A percentile compares a stretch with the other conserved stretches of the same genome.
These are phyloP conservation scores for Kodamaea kaohsiungensis DNA, from an alignment of 805 yeast species.

Conservation along the genomic window DNA sequence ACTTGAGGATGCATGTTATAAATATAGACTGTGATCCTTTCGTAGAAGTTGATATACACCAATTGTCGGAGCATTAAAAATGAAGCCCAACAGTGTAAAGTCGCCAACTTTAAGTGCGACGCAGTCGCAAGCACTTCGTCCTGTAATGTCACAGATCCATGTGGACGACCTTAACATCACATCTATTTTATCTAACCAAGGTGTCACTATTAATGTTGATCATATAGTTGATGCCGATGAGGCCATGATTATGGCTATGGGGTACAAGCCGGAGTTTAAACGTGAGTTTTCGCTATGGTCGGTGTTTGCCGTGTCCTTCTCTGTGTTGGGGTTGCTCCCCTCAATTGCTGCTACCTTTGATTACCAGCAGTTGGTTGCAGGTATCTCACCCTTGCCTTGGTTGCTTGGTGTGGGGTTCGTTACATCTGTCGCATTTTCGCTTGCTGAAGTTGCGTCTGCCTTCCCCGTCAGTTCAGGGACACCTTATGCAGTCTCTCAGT, in stretches of 20 bases:
- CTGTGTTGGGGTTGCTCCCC: slow-evolving; percentile 64
- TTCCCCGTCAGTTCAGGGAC: slow-evolving; percentile 71
- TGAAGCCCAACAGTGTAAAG: neutral
- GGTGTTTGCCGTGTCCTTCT: slow-evolving; percentile 61
- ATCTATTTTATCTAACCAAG: slow-evolving; percentile 41
- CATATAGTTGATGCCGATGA: slow-evolving; percentile 51
- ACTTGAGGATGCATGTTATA: neutral
- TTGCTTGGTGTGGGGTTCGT: slow-evolving; percentile 56
- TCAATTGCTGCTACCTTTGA: slow-evolving; percentile 64
- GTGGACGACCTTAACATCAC: slow-evolving; percentile 40
- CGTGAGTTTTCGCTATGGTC: slow-evolving; percentile 60
- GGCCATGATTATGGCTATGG: slow-evolving; percentile 56
- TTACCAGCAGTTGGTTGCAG: slow-evolving; percentile 61
- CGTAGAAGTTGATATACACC: neutral
- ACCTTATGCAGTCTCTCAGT: slow-evolving; percentile 65
- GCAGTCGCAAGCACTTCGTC: neutral
- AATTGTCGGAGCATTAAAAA: neutral
- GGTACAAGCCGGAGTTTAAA: slow-evolving; percentile 63
- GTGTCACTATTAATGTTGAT: slow-evolving; percentile 44
- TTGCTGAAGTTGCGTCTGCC: slow-evolving; percentile 67
- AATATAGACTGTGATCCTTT: neutral
- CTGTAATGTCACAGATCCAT: slow-evolving; percentile 23
- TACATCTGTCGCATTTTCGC: slow-evolving; percentile 55
- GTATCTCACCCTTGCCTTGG: slow-evolving; percentile 64
- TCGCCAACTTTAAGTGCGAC: neutral